Percentiles rank a stretch among this genome's conserved stretches.
Evolutionary conservation across 257 asterid species (phyloP).

Genomic region (Primulina eburnea): DNA sequence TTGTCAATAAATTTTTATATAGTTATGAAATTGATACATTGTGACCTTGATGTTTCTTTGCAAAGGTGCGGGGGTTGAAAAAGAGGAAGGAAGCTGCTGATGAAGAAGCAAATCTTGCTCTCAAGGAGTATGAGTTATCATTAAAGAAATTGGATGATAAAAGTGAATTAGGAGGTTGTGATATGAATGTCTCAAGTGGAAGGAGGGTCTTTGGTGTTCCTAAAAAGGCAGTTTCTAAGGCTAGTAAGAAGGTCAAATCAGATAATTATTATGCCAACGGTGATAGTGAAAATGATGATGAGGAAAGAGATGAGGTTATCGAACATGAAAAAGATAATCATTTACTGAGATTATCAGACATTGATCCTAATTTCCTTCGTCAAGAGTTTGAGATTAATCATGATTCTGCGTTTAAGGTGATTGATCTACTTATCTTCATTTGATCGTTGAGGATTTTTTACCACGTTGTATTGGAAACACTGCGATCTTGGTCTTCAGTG

Average conservation of each 20-base stretch:
- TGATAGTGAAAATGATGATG: slow-evolving; percentile 66
- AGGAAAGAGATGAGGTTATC: slow-evolving; percentile 34
- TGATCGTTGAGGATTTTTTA: not conserved
- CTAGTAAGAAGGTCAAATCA: slow-evolving; percentile 34
- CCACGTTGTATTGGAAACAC: not conserved
- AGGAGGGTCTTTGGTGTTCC: slow-evolving; percentile 77
- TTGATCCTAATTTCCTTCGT: slow-evolving; percentile 63
- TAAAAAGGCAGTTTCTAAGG: slow-evolving; percentile 42
- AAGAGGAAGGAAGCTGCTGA: slow-evolving; percentile 75
- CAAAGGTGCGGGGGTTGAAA: slow-evolving; percentile 63
- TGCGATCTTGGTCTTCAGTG: not conserved
- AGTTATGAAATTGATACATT: not conserved
- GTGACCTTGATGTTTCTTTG: slow-evolving; percentile 13
- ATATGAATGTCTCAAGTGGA: slow-evolving; percentile 47
- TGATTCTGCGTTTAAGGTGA: slow-evolving; percentile 73
- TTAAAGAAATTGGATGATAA: slow-evolving; percentile 55
- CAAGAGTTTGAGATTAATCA: slow-evolving; percentile 58
- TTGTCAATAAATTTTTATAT: not conserved
- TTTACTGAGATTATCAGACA: slow-evolving; percentile 40
- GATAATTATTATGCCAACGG: slow-evolving; percentile 66
- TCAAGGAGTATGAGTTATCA: slow-evolving; percentile 69
- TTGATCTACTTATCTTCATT: not conserved
- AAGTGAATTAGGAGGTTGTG: slow-evolving; percentile 30
- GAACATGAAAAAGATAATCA: slow-evolving; percentile 32
- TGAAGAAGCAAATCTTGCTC: slow-evolving; percentile 74